phyloP scores from a whole-genome alignment of 2,329 filamentous ascomycete species.

The Penicillium sp. region DNA sequence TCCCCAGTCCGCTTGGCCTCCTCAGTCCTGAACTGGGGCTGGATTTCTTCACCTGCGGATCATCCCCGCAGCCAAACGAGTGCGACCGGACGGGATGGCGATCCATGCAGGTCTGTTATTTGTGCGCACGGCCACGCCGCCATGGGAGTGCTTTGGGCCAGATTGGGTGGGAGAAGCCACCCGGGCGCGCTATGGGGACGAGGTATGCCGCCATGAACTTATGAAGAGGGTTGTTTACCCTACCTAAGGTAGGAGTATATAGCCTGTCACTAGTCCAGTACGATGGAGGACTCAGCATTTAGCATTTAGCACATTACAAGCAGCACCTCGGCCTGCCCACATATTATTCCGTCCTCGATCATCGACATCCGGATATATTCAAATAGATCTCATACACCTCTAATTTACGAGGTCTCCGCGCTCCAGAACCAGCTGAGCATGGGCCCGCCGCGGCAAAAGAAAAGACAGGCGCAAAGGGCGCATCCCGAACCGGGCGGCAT shows the following conservation, averaged over 20 bases:
- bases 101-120: neutral
- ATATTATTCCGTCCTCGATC: neutral
- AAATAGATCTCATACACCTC: no score
- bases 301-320: neutral
- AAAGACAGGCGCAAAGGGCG: neutral
- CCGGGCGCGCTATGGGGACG: neutral
- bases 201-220: neutral
- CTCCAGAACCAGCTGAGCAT: neutral
- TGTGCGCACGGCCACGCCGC: neutral
- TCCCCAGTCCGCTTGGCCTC: neutral
- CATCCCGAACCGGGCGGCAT: slow-evolving; percentile 7
- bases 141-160: neutral
- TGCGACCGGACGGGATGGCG: neutral
- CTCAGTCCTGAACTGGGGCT: neutral
- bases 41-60: neutral
- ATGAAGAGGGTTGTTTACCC: neutral
- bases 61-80: neutral
- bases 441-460: neutral
- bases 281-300: neutral
- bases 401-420: no score
- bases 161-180: slow-evolving; percentile 1
- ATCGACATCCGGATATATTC: neutral
- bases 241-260: neutral
- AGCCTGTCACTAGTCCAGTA: neutral
- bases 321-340: neutral